These are phyloP conservation scores for Mycena sp. DNA, from an alignment of 1,284 basidiomycete genomes.

Conservation along the genomic window DNA sequence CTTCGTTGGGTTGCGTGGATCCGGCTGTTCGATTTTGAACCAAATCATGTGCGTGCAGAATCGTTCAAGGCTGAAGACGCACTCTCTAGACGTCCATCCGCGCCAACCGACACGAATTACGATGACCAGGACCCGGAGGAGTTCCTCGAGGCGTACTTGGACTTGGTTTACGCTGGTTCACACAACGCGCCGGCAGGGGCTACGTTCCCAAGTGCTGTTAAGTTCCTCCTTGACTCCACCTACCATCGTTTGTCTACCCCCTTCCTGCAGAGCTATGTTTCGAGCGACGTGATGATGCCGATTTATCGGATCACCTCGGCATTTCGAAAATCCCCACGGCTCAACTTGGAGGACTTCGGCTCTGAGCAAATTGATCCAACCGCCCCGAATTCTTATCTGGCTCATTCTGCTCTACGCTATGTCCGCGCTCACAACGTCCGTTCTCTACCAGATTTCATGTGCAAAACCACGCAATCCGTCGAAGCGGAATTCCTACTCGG, in stretches of 20 bases:
- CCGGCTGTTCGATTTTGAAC: slow-evolving; percentile 42
- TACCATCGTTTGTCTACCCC: background rate
- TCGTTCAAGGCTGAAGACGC: slow-evolving; percentile 41
- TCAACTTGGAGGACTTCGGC: background rate
- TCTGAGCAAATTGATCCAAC: background rate
- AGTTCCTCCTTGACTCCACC: slow-evolving; percentile 24
- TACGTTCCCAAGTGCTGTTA: background rate
- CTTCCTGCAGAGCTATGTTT: background rate
- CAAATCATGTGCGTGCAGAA: slow-evolving; percentile 42
- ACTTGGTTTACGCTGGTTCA: background rate
- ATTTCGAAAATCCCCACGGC: background rate
- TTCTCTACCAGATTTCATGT: background rate
- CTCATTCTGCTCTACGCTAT: background rate
- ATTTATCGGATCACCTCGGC: background rate
- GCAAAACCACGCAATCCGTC: background rate
- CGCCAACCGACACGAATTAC: slow-evolving; percentile 28
- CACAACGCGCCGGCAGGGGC: background rate
- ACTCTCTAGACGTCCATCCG: slow-evolving; percentile 33
- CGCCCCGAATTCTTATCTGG: background rate
- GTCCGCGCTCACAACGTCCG: background rate
- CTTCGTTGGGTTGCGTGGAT: slow-evolving; percentile 46
- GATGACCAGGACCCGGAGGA: slow-evolving; percentile 30
- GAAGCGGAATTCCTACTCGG: background rate
- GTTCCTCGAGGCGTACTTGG: slow-evolving; percentile 25
- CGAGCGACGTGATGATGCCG: background rate